These are phyloP conservation scores for Hypoxylon sp. DNA, from an alignment of 2,329 filamentous ascomycete species.

Conservation along the genomic window DNA sequence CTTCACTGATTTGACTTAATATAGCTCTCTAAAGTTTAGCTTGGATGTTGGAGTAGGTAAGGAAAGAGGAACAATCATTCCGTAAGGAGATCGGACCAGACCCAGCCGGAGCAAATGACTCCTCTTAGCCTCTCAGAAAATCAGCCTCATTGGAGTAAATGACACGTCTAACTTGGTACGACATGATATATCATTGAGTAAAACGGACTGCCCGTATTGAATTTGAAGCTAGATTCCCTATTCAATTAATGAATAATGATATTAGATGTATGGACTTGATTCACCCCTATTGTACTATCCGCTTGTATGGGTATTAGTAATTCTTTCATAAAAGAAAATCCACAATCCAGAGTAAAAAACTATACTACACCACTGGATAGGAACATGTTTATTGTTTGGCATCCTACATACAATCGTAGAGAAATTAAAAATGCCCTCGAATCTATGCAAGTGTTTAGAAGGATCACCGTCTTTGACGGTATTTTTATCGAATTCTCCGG, in stretches of 20 bases:
- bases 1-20: not conserved
- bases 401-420: too few species aligned
- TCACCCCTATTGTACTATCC: not conserved
- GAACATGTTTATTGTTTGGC: too few species aligned
- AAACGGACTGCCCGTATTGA: not conserved
- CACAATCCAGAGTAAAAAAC: not conserved
- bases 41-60: not conserved
- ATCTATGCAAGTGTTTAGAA: not conserved
- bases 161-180: conserved; percentile 1
- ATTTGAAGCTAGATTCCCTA: not conserved
- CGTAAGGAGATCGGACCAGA: not conserved
- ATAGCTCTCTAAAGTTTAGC: not conserved
- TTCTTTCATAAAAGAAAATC: not conserved
- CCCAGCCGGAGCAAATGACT: conserved; percentile 2
- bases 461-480: not conserved
- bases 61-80: not conserved
- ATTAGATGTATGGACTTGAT: not conserved
- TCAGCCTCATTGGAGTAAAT: conserved; percentile 9
- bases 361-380: not conserved
- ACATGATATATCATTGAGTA: conserved; percentile 5
- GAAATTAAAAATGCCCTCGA: too few species aligned
- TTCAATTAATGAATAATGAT: not conserved
- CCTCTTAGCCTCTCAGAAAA: not conserved
- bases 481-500: not conserved
- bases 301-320: not conserved